phyloP scores from a whole-genome alignment of 306 rosid genomes.

The Sechiopsis laciniata region DNA sequence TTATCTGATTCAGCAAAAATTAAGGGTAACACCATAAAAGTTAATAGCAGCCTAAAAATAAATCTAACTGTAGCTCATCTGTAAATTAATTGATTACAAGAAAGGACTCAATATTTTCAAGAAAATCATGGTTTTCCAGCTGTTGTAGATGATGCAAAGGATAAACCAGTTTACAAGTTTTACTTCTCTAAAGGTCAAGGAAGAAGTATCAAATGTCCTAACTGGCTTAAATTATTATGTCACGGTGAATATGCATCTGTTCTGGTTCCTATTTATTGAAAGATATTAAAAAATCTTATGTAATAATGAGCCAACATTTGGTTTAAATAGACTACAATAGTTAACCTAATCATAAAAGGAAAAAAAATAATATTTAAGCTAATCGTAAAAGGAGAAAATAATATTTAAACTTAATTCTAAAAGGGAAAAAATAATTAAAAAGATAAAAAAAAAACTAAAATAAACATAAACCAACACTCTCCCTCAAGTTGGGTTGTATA shows the following conservation, averaged over 20 bases:
- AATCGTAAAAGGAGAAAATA: too few species aligned
- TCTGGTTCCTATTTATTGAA: not conserved
- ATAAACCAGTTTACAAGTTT: not conserved
- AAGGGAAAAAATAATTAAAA: too few species aligned
- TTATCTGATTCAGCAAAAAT: constrained; percentile 6
- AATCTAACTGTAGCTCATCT: not conserved
- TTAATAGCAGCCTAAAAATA: not conserved
- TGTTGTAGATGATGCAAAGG: not conserved
- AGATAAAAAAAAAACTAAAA: too few species aligned
- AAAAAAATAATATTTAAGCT: too few species aligned
- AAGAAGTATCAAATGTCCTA: not conserved
- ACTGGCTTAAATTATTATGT: not conserved
- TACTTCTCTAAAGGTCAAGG: not conserved
- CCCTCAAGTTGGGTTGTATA: too few species aligned
- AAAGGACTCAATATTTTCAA: not conserved
- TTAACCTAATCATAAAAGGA: too few species aligned
- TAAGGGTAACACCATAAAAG: not conserved
- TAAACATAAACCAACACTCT: too few species aligned
- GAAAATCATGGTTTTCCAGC: not conserved
- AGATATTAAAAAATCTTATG: too few species aligned
- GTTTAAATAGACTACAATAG: too few species aligned
- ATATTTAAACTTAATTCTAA: too few species aligned
- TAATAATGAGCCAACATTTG: too few species aligned
- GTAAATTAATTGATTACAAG: not conserved
- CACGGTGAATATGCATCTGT: not conserved